These are phyloP conservation scores for Colletotrichum phormii DNA, from an alignment of 2,329 filamentous ascomycete genomes.

Conservation along the genomic window DNA sequence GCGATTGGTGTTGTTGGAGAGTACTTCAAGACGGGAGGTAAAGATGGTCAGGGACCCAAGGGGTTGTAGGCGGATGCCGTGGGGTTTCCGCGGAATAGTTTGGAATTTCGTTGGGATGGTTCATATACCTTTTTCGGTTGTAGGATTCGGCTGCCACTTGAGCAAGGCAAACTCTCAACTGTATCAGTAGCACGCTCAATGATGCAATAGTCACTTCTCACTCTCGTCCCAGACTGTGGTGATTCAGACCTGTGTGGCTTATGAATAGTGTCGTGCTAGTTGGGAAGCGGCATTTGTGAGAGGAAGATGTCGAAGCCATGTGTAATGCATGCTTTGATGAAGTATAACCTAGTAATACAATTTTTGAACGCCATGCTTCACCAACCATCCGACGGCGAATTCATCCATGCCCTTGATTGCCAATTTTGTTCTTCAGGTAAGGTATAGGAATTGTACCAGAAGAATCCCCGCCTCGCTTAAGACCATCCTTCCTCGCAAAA, in stretches of 20 bases:
- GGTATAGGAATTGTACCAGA: too few species aligned
- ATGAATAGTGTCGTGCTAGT: too few species aligned
- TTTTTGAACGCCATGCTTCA: conserved; percentile 15
- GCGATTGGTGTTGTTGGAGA: conserved; percentile 69
- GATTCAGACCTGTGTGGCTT: too few species aligned
- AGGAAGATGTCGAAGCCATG: background rate
- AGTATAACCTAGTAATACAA: background rate
- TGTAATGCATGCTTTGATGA: background rate
- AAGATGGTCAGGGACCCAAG: conserved; percentile 52
- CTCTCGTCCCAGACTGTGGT: background rate
- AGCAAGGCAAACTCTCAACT: background rate
- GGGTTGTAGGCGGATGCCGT: background rate
- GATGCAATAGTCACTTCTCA: conserved; percentile 10
- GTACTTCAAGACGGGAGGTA: conserved; percentile 63
- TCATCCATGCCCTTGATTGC: background rate
- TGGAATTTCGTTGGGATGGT: background rate
- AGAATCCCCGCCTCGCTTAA: background rate
- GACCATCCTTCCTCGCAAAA: background rate
- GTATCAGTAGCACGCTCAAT: conserved; percentile 17
- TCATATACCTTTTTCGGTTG: conserved; percentile 3
- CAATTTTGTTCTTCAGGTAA: background rate
- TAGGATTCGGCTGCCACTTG: background rate
- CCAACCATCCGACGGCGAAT: background rate
- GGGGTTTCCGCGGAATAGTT: background rate
- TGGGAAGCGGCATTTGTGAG: too few species aligned